Evolutionary conservation across 805 yeast species (phyloP).

Genomic region (Starmerella stigmatis): DNA sequence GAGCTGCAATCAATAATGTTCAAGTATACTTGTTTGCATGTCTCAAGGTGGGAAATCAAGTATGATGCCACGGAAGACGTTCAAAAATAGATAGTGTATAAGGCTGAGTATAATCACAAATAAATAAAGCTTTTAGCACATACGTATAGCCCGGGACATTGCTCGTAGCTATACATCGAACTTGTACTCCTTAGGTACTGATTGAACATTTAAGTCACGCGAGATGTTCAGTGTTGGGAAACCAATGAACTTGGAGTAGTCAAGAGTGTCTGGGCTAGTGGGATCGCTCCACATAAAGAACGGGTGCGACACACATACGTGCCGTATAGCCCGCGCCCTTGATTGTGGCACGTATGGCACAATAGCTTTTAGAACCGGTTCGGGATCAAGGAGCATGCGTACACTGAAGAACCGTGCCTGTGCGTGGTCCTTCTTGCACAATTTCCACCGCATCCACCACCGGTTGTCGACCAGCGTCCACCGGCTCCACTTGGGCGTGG

Average conservation of each 20-base stretch:
- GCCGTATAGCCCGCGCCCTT: not conserved
- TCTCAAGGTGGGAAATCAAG: too few species aligned
- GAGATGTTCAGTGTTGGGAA: constrained; percentile 19
- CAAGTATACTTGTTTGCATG: too few species aligned
- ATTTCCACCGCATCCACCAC: constrained; percentile 23
- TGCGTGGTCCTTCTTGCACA: not conserved
- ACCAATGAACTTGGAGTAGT: constrained; percentile 15
- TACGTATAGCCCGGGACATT: not conserved
- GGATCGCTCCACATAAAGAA: constrained; percentile 19
- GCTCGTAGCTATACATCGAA: too few species aligned
- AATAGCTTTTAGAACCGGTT: not conserved
- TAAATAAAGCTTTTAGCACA: too few species aligned
- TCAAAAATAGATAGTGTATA: too few species aligned
- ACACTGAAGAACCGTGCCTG: constrained; percentile 7
- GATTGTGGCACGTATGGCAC: not conserved
- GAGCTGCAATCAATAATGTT: too few species aligned
- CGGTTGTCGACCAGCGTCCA: constrained; percentile 23
- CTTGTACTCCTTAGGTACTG: constrained; percentile 11
- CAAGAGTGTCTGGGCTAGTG: constrained; percentile 1
- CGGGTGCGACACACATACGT: constrained; percentile 15
- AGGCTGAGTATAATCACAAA: too few species aligned
- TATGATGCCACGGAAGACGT: too few species aligned
- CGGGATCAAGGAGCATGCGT: constrained; percentile 6
- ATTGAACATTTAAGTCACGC: constrained; percentile 14
- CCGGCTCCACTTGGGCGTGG: constrained; percentile 17